Evolutionary conservation across 805 yeast genomes (phyloP), one percentile per base, ranked within the genome.

Genomic region (Candida corydali): DNA sequence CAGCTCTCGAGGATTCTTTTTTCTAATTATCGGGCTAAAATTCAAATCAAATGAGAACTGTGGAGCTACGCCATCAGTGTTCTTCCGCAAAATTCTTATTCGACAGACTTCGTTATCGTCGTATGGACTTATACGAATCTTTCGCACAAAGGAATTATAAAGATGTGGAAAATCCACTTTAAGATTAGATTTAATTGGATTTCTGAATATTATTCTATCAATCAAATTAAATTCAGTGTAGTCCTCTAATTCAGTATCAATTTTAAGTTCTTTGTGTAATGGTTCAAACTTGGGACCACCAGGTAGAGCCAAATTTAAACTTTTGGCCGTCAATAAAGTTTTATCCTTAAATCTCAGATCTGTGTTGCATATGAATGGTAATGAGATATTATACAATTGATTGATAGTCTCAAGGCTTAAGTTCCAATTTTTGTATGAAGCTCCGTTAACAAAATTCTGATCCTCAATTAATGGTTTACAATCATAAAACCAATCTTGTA

Each of bases 231-330:
- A 89, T 56, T 91, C 98, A 37, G 85, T 86, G 57, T 74, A 84
- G 54, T 89, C 97, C 41, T 83, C 91, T 18, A 57, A 55, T 31
- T 78, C 84, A 17, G 75, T 76, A 18, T 72, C 70, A 46, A 79
- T 79, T 26, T 69, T 64, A 33, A 54, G 55, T 36, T 82, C 85
- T 42, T 80, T 78, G 60, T 70, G 78, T 11, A 89, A 60, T 0
- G 95, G 95, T 61, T 89, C 98, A 59, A 88, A 93, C 54, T 83
- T 86, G 9, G 99, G 98, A 0, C 98, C 99, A 9, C 96, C 96
- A 0, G 97, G 96, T 23, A 93, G 69, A 1, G 95, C 82, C 30
- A 81, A 72, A 51, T 89, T 87, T 34, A 93, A 69, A 7, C 95
- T 91, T 53, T 93, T 93, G 0, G 98, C 95, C 0, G 96, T 89